Percentiles rank a stretch among this genome's conserved stretches.
Conservation (phyloP, 768 basidiomycete species). For the Stropharia rugosoannulata region DNA sequence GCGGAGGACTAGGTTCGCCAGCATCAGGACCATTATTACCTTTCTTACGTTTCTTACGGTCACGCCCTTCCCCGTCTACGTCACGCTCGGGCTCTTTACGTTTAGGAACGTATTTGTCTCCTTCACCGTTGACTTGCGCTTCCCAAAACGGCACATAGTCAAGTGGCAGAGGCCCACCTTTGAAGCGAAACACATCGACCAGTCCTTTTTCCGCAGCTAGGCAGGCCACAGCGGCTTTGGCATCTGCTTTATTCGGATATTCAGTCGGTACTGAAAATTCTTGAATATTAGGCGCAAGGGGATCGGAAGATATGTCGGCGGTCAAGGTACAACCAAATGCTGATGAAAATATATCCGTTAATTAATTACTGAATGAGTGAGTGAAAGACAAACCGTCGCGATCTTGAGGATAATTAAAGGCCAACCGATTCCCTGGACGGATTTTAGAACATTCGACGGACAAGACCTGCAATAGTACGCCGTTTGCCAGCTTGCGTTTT, state of each 20-base stretch:
- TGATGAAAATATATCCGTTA: constrained; percentile 20
- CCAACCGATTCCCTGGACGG: constrained; percentile 33
- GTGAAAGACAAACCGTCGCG: constrained; percentile 43
- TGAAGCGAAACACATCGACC: constrained; percentile 60
- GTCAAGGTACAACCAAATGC: constrained; percentile 56
- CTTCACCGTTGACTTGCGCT: constrained; percentile 20
- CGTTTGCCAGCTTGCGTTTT: constrained; percentile 42
- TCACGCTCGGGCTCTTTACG: constrained; percentile 33
- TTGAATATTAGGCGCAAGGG: constrained; percentile 32
- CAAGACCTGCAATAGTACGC: constrained; percentile 45
- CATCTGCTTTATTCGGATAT: constrained; percentile 60
- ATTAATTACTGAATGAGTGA: not conserved
- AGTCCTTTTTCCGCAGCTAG: constrained; percentile 54
- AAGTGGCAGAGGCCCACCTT: constrained; percentile 42
- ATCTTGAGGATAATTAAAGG: constrained; percentile 41
- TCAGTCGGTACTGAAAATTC: constrained; percentile 45
- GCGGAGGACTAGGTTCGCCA: constrained; percentile 6
- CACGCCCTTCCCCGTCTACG: constrained; percentile 25
- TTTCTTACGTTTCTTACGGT: constrained; percentile 27
- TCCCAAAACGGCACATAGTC: constrained; percentile 41
- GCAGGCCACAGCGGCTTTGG: constrained; percentile 54
- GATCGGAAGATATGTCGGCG: constrained; percentile 35
- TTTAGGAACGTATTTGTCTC: constrained; percentile 29
- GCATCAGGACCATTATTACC: constrained; percentile 14
- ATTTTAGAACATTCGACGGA: constrained; percentile 44